These are phyloP conservation scores for Magnusiomyces clavatus DNA, from an alignment of 1,139 yeast genomes.

Conservation along the genomic window DNA sequence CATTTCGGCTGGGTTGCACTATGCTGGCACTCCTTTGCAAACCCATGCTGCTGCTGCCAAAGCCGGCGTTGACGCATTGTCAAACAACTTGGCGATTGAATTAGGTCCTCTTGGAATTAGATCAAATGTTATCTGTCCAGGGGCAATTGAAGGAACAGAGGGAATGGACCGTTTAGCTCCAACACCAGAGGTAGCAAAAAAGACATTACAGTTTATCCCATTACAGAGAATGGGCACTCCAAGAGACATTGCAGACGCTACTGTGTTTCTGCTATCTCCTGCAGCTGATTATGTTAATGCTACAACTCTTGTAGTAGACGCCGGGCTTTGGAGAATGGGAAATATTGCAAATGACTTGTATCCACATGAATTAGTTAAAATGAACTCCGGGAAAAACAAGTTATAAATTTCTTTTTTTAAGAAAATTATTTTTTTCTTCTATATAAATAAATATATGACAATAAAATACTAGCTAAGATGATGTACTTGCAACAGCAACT, in stretches of 20 bases:
- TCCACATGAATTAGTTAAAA: constrained; percentile 11
- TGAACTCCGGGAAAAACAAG: constrained; percentile 8
- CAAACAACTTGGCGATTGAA: constrained; percentile 77
- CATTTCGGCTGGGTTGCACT: constrained; percentile 81
- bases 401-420: no score
- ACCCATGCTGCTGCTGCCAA: constrained; percentile 87
- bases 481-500: no score
- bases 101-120: constrained; percentile 82
- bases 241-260: constrained; percentile 79
- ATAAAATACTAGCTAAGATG: no score
- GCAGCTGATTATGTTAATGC: constrained; percentile 79
- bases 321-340: constrained; percentile 77
- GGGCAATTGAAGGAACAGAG: constrained; percentile 74
- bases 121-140: constrained; percentile 81
- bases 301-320: constrained; percentile 75
- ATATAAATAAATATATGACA: no score
- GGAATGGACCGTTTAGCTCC: constrained; percentile 56
- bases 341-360: constrained; percentile 10
- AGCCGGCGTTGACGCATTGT: constrained; percentile 85
- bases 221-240: constrained; percentile 70
- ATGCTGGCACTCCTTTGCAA: constrained; percentile 81
- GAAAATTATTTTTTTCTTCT: no score
- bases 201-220: constrained; percentile 49
- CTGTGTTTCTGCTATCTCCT: constrained; percentile 74
- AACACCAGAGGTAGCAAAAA: constrained; percentile 33